Conservation (phyloP, 2,329 filamentous ascomycete species). For the Aspergillus phoenicis region DNA sequence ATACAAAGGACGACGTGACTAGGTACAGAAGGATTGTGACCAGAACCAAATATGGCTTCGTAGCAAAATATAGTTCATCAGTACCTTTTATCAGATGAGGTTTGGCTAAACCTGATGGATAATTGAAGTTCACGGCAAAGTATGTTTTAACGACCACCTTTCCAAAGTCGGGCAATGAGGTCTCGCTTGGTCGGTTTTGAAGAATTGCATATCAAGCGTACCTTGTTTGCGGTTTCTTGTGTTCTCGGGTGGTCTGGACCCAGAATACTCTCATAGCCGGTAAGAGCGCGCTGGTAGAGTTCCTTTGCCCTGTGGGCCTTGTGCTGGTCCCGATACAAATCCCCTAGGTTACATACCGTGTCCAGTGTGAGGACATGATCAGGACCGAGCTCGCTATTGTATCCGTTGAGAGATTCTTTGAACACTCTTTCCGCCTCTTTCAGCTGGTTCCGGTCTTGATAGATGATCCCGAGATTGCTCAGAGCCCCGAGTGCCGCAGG, state of each 20-base stretch:
- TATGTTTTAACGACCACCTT: no score
- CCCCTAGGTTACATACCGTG: neutral
- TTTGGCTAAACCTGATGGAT: no score
- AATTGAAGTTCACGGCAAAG: no score
- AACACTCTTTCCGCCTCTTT: neutral
- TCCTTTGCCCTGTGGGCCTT: neutral
- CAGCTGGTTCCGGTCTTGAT: neutral
- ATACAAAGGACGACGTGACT: no score
- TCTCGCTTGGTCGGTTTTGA: no score
- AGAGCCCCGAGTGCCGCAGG: neutral
- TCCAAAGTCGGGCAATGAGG: no score
- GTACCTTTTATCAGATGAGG: no score
- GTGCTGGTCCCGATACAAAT: neutral
- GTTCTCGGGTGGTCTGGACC: conserved; percentile 1
- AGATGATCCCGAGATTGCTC: neutral
- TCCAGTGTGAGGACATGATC: neutral
- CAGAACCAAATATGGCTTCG: no score
- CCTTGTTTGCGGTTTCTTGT: neutral
- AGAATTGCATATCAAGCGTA: neutral
- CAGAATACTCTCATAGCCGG: neutral
- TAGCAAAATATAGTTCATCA: no score
- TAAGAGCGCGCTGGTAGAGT: neutral
- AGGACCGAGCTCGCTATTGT: neutral
- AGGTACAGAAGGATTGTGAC: no score
- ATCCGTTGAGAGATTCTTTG: neutral